phyloP scores from a whole-genome alignment of 139 green algal genomes.

The Astrephomene gubernaculifera region DNA sequence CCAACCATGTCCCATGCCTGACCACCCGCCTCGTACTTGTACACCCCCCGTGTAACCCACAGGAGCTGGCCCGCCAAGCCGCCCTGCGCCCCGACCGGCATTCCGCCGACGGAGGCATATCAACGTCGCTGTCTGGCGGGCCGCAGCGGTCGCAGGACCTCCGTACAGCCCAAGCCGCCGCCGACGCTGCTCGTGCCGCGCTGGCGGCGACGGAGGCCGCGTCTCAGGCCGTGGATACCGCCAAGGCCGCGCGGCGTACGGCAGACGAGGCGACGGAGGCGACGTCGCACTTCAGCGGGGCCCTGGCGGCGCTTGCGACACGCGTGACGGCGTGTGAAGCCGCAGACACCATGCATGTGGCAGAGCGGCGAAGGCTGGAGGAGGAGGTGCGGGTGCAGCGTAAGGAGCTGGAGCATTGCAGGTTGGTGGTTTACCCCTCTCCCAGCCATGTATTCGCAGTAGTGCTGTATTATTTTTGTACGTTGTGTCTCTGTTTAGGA shows the following conservation, averaged over 20 bases:
- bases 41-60: no score
- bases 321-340: neutral
- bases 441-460: no score
- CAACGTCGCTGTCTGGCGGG: no score
- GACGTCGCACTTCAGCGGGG: neutral
- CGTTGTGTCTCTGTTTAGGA: no score
- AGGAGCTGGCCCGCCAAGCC: no score
- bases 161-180: slow-evolving; percentile 4
- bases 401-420: neutral
- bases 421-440: neutral
- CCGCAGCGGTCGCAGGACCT: neutral
- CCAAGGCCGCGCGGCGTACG: neutral
- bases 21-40: no score
- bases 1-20: no score
- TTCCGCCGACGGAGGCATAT: no score
- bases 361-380: neutral
- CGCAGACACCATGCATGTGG: neutral
- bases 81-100: no score
- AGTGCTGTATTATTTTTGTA: no score
- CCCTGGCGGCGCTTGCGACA: neutral
- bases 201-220: neutral
- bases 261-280: neutral
- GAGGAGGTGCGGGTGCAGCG: neutral
- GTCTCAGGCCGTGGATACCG: neutral
- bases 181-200: slow-evolving; percentile 8